Conservation (phyloP, 768 basidiomycete species). For the Lactarius deliciosus region DNA sequence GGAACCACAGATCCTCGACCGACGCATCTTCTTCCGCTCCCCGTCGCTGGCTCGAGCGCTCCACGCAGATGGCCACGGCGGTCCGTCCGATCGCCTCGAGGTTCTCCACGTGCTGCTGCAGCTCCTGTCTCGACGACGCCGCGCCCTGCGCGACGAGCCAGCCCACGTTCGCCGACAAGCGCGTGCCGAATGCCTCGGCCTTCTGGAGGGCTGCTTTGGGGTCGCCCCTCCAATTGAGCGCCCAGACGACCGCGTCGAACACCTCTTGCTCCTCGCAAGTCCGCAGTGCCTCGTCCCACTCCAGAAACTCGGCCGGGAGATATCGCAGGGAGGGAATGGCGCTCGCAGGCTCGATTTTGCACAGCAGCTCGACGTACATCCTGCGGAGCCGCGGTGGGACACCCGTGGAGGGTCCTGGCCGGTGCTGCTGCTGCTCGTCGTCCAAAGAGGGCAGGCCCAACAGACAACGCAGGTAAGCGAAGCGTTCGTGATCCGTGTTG, state of each 20-base stretch:
- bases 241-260: conserved; percentile 83
- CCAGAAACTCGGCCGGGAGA: conserved; percentile 53
- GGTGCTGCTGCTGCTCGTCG: conserved; percentile 45
- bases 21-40: conserved; percentile 38
- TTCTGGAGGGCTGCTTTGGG: conserved; percentile 65
- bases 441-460: conserved; percentile 49
- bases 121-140: conserved; percentile 32
- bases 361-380: conserved; percentile 71
- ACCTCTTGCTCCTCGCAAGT: conserved; percentile 67
- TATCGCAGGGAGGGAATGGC: conserved; percentile 62
- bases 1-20: conserved; percentile 89
- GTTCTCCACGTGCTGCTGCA: conserved; percentile 41
- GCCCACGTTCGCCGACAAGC: conserved; percentile 47
- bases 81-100: conserved; percentile 59
- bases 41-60: conserved; percentile 48
- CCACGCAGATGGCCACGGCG: conserved; percentile 68
- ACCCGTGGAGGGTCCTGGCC: conserved; percentile 40
- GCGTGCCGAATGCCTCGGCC: conserved; percentile 57
- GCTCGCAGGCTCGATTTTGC: conserved; percentile 60
- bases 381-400: conserved; percentile 53
- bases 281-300: conserved; percentile 53
- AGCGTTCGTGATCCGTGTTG: conserved; percentile 52
- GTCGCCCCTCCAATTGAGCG: conserved; percentile 60
- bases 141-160: conserved; percentile 35
- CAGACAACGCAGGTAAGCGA: conserved; percentile 75